phyloP scores from a whole-genome alignment of 805 yeast species.

The Starmerella cellae region DNA sequence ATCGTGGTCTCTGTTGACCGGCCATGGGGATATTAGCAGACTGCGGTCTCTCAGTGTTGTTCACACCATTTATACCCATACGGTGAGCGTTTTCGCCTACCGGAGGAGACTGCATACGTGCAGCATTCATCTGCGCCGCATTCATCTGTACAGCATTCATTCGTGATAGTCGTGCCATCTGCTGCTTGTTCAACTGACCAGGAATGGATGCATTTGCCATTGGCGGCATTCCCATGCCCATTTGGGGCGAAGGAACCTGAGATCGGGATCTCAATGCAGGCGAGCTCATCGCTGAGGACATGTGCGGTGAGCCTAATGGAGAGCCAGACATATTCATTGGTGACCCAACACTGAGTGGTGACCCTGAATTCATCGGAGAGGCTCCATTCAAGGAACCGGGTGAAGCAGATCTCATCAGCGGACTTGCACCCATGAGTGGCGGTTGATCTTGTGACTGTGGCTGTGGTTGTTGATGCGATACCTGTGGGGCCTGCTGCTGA shows the following conservation, averaged over 20 bases:
- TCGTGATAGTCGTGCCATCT: no score
- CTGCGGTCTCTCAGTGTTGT: background rate
- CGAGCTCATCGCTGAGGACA: background rate
- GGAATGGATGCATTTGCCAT: background rate
- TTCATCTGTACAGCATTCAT: background rate
- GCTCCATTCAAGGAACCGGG: background rate
- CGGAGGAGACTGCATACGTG: background rate
- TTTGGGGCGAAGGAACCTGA: background rate
- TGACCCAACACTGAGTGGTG: background rate
- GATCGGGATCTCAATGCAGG: background rate
- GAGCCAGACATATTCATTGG: background rate
- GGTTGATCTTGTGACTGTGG: background rate
- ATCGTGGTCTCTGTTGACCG: conserved; percentile 5
- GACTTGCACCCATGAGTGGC: background rate
- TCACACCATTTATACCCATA: background rate
- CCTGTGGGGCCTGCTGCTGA: background rate
- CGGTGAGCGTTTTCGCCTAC: no score
- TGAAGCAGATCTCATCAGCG: background rate
- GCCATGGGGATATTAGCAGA: background rate
- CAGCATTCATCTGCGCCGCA: background rate
- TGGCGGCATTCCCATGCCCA: background rate
- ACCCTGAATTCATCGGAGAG: background rate
- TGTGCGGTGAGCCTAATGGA: background rate
- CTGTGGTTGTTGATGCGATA: conserved; percentile 7
- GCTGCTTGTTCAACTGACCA: background rate